Conservation (phyloP, 768 basidiomycete genomes). For the Pisolithus marmoratus region DNA sequence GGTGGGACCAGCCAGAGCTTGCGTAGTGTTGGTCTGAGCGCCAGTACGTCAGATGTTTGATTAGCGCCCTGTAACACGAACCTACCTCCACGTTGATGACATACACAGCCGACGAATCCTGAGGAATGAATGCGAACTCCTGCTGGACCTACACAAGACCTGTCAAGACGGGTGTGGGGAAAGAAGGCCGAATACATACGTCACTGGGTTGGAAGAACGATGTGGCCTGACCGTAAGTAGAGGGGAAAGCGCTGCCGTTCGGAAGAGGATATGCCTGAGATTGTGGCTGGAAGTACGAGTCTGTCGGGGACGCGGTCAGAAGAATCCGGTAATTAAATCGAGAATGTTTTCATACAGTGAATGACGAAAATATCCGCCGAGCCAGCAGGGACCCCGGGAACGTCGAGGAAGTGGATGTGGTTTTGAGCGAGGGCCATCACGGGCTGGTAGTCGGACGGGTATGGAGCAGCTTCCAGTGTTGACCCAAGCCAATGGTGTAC, state of each 20-base stretch:
- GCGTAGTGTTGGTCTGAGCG: conserved; percentile 56
- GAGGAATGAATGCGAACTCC: conserved; percentile 74
- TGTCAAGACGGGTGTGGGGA: background rate
- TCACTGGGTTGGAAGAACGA: conserved; percentile 59
- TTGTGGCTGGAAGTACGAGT: conserved; percentile 72
- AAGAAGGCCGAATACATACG: conserved; percentile 30
- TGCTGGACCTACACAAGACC: conserved; percentile 47
- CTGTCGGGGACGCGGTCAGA: conserved; percentile 32
- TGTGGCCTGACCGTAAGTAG: conserved; percentile 59
- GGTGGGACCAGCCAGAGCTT: conserved; percentile 52
- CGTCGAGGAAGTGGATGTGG: conserved; percentile 78
- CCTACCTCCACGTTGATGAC: conserved; percentile 63
- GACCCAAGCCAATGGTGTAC: conserved; percentile 56
- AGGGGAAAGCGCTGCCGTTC: conserved; percentile 53
- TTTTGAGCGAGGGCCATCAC: conserved; percentile 83
- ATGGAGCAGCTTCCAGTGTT: conserved; percentile 53
- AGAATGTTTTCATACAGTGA: conserved; percentile 54
- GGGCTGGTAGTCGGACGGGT: conserved; percentile 56
- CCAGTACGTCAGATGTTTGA: background rate
- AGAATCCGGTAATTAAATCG: background rate
- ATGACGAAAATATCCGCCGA: conserved; percentile 79
- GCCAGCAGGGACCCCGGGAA: conserved; percentile 62
- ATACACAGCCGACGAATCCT: conserved; percentile 68
- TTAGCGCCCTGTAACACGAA: too few species aligned
- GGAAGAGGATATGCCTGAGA: conserved; percentile 50